Conservation (phyloP, 1,284 basidiomycete species). For the Marasmius tenuissimus region DNA sequence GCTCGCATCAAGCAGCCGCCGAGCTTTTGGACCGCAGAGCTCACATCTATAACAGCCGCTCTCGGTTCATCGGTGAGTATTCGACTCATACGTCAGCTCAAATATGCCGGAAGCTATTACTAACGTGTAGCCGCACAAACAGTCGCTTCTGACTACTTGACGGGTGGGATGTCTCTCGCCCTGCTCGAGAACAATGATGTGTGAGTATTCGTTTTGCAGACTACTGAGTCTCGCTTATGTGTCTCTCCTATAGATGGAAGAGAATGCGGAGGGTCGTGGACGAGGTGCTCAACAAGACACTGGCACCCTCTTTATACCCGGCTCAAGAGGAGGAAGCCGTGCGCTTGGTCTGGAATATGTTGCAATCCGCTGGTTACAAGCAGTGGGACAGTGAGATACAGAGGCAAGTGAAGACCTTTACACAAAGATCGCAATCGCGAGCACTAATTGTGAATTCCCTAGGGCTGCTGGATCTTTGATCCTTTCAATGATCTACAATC, state of each 20-base stretch:
- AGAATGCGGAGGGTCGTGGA: not conserved
- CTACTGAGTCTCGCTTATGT: not conserved
- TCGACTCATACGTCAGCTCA: too few species aligned
- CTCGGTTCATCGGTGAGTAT: not conserved
- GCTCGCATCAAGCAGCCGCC: conserved; percentile 12
- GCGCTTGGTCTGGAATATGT: not conserved
- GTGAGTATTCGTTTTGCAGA: not conserved
- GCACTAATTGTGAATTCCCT: not conserved
- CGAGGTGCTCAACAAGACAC: not conserved
- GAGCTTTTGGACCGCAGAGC: conserved; percentile 18
- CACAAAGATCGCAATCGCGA: not conserved
- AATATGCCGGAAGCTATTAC: too few species aligned
- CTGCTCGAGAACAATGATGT: not conserved
- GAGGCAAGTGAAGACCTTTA: not conserved
- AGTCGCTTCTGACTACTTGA: conserved; percentile 3
- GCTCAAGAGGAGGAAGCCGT: not conserved
- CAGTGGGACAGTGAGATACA: not conserved
- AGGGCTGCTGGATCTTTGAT: not conserved
- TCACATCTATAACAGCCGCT: conserved; percentile 17
- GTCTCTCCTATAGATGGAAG: not conserved
- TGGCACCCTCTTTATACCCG: not conserved
- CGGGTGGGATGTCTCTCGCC: not conserved
- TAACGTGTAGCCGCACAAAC: too few species aligned
- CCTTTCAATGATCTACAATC: not conserved
- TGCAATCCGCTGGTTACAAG: not conserved